Evolutionary conservation across 768 basidiomycete genomes (phyloP), one percentile per base, ranked within the genome.

Genomic region (Psilocybe sp.): DNA sequence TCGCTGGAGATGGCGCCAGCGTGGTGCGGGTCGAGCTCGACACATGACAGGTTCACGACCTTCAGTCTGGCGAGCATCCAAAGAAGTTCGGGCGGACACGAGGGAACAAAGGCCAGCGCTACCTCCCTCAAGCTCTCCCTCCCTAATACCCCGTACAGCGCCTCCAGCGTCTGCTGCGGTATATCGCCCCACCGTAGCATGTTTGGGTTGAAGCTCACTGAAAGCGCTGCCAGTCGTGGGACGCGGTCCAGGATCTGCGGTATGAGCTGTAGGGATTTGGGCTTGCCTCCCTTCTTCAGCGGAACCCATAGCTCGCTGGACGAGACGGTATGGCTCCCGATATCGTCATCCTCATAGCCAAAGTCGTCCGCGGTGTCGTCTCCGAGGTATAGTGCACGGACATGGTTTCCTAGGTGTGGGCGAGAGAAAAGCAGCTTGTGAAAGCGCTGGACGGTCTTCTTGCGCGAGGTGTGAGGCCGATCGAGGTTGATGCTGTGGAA

Each of bases 191-290:
- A 62, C 3, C 54, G 10, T 11, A 43, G 53, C 51, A 54, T 41
- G 5, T 59, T 58, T 0, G 56, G 52, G 40, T 60, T 62, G 51
- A 62, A 62, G 4, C 47, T 58, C 7, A 62, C 47, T 12, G 60
- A 56, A 33, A 62, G 60, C 3, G 51, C 40, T 32, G 52, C 45
- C 6, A 62, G 47, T 2, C 55, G 45, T 0, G 58, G 51, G 8
- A 62, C 50, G n/a, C 54, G 44, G 9, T 46, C 33, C 1, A 62
- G 47, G 0, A 52, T 57, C 6, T 46, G 43, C 4, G 54, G 56
- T 8, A 62, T 48, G 1, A 52, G 51, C 20, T 55, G 54, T 28
- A 52, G 44, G 18, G 47, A 20, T 6, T 43, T 23, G 8, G 55
- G 42, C 57, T 28, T 28, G 23, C 23, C 23, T 7, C 23, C 23